A percentile compares a stretch with the other conserved stretches of the same genome.
Evolutionary conservation across 2,329 filamentous ascomycete species (phyloP).

Genomic region (Colletotrichum somersetense): DNA sequence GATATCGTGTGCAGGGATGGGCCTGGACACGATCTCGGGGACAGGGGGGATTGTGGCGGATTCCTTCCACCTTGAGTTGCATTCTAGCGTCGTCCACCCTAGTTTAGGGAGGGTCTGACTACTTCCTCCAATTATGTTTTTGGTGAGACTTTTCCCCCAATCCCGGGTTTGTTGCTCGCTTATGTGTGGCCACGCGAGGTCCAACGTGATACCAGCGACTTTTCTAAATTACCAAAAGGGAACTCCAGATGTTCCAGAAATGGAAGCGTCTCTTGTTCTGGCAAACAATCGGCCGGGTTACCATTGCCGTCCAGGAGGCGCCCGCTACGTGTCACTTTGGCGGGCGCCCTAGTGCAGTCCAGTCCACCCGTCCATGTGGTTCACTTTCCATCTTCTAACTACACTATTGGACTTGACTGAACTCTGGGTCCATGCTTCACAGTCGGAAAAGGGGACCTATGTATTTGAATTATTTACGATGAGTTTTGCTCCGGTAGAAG

Average conservation of each 20-base stretch:
- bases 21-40: slow-evolving; percentile 23
- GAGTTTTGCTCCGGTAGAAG: background rate
- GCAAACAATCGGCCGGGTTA: slow-evolving; percentile 5
- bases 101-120: background rate
- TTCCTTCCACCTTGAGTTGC: slow-evolving; percentile 12
- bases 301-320: slow-evolving; percentile 3
- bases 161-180: slow-evolving; percentile 27
- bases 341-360: background rate
- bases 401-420: slow-evolving; percentile 13
- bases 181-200: slow-evolving; percentile 27
- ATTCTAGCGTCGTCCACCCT: background rate
- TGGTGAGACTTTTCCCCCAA: slow-evolving; percentile 29
- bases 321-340: background rate
- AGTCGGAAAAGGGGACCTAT: background rate
- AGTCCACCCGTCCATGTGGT: background rate
- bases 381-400: slow-evolving; percentile 17
- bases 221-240: background rate
- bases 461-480: background rate
- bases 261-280: background rate
- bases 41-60: slow-evolving; percentile 21
- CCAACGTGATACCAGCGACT: background rate
- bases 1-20: slow-evolving; percentile 9
- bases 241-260: slow-evolving; percentile 20
- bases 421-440: slow-evolving; percentile 10
- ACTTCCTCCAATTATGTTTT: slow-evolving; percentile 15